These are phyloP conservation scores for Auxenochlorella pyrenoidosa DNA, from an alignment of 139 green algal genomes.

Conservation along the genomic window DNA sequence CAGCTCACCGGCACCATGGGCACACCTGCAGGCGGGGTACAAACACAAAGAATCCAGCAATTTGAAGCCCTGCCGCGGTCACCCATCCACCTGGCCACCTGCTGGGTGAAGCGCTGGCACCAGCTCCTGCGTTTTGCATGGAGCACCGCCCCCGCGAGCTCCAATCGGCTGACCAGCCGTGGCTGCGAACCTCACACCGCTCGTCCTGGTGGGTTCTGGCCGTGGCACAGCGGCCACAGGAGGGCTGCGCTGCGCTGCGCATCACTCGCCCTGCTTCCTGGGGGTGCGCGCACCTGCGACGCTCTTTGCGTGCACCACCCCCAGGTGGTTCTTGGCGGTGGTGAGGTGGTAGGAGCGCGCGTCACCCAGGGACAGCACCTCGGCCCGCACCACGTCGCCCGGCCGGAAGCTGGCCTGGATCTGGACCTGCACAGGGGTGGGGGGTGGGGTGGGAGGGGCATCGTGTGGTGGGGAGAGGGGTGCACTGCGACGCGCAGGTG, in stretches of 20 bases:
- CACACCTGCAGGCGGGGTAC: constrained; percentile 48
- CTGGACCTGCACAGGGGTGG: constrained; percentile 54
- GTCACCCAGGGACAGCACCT: constrained; percentile 88
- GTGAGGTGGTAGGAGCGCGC: constrained; percentile 87
- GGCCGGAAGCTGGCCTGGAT: constrained; percentile 89
- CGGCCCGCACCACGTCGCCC: constrained; percentile 85
- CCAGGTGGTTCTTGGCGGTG: constrained; percentile 92
- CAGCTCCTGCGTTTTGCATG: too few relatives aligned
- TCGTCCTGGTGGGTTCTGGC: too few relatives aligned
- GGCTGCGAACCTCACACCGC: too few relatives aligned
- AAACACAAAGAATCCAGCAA: too few relatives aligned
- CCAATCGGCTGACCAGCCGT: too few relatives aligned
- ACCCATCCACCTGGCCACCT: too few relatives aligned
- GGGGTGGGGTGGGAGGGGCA: not conserved
- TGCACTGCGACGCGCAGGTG: not conserved
- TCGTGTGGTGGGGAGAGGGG: not conserved
- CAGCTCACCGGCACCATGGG: constrained; percentile 83
- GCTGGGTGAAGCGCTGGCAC: too few relatives aligned
- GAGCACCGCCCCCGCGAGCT: too few relatives aligned
- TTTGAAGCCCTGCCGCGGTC: too few relatives aligned
- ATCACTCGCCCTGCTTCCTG: too few relatives aligned
- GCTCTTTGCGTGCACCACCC: constrained; percentile 90
- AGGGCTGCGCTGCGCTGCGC: too few relatives aligned
- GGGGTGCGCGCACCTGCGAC: constrained; percentile 44
- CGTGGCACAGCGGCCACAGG: too few relatives aligned